These are phyloP conservation scores for Asterochloris sp. DNA, from an alignment of 139 green algal species.

Conservation along the genomic window DNA sequence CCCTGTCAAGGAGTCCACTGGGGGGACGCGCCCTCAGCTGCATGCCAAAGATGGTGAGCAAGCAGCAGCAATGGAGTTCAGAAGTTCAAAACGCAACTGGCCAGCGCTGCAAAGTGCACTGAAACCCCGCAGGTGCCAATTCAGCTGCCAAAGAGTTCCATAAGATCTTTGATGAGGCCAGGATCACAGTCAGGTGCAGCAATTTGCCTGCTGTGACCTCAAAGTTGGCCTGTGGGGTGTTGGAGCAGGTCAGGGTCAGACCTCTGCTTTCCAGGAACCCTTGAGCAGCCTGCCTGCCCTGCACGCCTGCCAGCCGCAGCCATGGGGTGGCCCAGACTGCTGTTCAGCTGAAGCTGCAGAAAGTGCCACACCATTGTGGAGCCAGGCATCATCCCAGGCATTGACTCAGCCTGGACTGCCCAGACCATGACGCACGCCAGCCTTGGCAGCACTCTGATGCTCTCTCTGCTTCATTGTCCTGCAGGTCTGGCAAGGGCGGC, in stretches of 20 bases:
- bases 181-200: not conserved
- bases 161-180: not conserved
- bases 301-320: not conserved
- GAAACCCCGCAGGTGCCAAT: too few relatives aligned
- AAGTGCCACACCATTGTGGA: not conserved
- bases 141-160: too few relatives aligned
- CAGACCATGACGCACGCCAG: not conserved
- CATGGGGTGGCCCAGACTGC: not conserved
- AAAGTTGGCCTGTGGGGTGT: not conserved
- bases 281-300: not conserved
- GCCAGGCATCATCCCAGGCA: not conserved
- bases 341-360: not conserved
- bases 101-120: too few relatives aligned
- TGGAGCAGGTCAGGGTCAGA: not conserved
- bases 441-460: not conserved
- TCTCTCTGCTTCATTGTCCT: not conserved
- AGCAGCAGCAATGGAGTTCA: too few relatives aligned
- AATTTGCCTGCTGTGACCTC: not conserved
- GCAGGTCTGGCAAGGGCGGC: conserved; percentile 64
- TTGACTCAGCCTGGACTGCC: conserved; percentile 34
- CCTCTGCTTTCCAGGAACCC: not conserved
- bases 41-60: too few relatives aligned
- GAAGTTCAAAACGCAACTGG: too few relatives aligned
- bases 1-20: too few relatives aligned
- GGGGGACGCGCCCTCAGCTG: too few relatives aligned